Evolutionary conservation across 371 early-diverging fungal genomes (phyloP).

Genomic region (Syncephalastrum contaminatum): DNA sequence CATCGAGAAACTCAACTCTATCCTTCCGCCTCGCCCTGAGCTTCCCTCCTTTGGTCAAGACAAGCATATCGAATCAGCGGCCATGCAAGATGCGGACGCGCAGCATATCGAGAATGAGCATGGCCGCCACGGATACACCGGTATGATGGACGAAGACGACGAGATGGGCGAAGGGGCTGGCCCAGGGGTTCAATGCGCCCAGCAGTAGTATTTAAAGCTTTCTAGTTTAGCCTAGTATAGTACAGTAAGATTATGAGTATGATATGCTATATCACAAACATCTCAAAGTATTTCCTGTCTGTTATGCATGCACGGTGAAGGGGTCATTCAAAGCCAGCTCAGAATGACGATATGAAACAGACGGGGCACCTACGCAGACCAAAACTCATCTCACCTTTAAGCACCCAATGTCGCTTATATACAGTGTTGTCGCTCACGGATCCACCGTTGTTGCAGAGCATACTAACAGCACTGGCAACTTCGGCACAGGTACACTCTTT

Average conservation of each 20-base stretch:
- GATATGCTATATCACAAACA: too few species aligned
- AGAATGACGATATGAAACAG: too few species aligned
- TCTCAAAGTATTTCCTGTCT: too few species aligned
- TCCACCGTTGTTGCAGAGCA: slow-evolving; percentile 76
- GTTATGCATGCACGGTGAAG: too few species aligned
- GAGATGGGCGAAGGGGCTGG: slow-evolving; percentile 67
- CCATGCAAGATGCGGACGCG: slow-evolving; percentile 73
- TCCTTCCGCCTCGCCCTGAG: slow-evolving; percentile 64
- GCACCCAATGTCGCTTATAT: slow-evolving; percentile 67
- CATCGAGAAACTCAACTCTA: slow-evolving; percentile 62
- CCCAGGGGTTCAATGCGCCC: slow-evolving; percentile 94
- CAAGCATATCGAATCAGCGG: slow-evolving; percentile 72
- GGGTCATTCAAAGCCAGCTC: too few species aligned
- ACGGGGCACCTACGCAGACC: too few species aligned
- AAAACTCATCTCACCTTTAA: neutral
- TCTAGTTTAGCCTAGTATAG: too few species aligned
- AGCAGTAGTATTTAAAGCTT: slow-evolving; percentile 63
- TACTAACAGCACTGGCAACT: slow-evolving; percentile 76
- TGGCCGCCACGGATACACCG: slow-evolving; percentile 27
- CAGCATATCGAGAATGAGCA: slow-evolving; percentile 59
- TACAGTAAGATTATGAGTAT: too few species aligned
- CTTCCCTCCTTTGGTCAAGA: slow-evolving; percentile 41
- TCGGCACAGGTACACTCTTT: slow-evolving; percentile 46
- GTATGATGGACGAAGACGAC: slow-evolving; percentile 55
- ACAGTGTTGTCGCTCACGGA: slow-evolving; percentile 74